Evolutionary conservation across 208 protist genomes (phyloP).

Genomic region (Sergeia podlipaevii): DNA sequence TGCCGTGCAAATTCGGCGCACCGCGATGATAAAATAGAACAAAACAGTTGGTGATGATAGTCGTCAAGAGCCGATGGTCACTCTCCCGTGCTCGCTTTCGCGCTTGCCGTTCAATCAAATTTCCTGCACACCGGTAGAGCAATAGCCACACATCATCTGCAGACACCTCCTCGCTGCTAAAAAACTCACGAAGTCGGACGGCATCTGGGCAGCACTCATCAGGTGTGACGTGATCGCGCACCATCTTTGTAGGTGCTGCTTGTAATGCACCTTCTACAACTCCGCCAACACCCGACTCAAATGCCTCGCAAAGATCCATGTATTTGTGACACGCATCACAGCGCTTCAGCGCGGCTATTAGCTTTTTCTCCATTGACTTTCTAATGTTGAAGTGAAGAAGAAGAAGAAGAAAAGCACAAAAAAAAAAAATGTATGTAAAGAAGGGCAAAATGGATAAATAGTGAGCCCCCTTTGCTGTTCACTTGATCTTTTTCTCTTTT

Average conservation of each 20-base stretch:
- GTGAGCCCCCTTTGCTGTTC: too few relatives aligned
- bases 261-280: slow-evolving; percentile 45
- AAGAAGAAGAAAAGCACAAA: neutral
- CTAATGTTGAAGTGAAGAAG: neutral
- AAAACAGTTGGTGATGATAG: slow-evolving; percentile 63
- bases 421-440: slow-evolving; percentile 8
- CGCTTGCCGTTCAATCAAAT: slow-evolving; percentile 38
- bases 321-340: slow-evolving; percentile 29
- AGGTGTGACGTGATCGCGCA: slow-evolving; percentile 59
- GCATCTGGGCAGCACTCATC: slow-evolving; percentile 62
- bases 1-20: slow-evolving; percentile 37
- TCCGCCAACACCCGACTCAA: slow-evolving; percentile 22
- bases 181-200: slow-evolving; percentile 43
- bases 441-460: neutral
- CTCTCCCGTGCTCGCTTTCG: slow-evolving; percentile 39
- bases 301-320: slow-evolving; percentile 8
- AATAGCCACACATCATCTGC: slow-evolving; percentile 86
- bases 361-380: slow-evolving; percentile 21
- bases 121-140: slow-evolving; percentile 36
- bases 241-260: slow-evolving; percentile 27
- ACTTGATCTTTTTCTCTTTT: too few relatives aligned
- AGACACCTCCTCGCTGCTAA: slow-evolving; percentile 6
- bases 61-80: slow-evolving; percentile 15
- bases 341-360: slow-evolving; percentile 24
- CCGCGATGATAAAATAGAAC: slow-evolving; percentile 62